Evolutionary conservation across 192 early-diverging fungal species (phyloP).

Genomic region (Lobosporangium transversale): DNA sequence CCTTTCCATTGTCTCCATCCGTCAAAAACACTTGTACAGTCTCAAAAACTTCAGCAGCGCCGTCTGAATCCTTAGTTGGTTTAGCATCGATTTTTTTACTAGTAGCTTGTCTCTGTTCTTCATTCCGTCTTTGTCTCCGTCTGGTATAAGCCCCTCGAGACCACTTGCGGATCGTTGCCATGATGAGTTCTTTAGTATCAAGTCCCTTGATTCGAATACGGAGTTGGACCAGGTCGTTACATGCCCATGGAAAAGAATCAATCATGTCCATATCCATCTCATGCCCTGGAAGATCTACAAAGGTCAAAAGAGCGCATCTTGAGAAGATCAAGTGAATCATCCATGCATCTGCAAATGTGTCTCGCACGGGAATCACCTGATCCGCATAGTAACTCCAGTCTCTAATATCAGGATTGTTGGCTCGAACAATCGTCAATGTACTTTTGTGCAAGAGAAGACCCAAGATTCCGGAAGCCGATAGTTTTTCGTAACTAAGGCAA

Average conservation of each 20-base stretch:
- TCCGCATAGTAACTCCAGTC: neutral
- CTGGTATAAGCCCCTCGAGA: neutral
- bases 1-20: neutral
- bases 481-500: neutral
- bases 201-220: slow-evolving; percentile 4
- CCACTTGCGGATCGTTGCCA: neutral
- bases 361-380: neutral
- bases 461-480: neutral
- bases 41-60: too few relatives aligned
- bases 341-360: neutral
- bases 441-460: neutral
- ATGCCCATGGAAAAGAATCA: neutral
- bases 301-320: neutral
- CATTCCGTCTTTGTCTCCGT: too few relatives aligned
- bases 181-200: neutral
- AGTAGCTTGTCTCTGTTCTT: too few relatives aligned
- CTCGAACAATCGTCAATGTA: neutral
- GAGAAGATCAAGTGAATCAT: slow-evolving; percentile 1
- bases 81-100: neutral
- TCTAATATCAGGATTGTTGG: neutral
- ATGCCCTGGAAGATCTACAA: slow-evolving; percentile 1
- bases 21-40: neutral
- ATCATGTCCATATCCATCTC: slow-evolving; percentile 16
- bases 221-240: neutral
- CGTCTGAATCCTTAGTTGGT: neutral